A percentile compares a stretch with the other conserved stretches of the same genome.
phyloP scores from a whole-genome alignment of 2,329 filamentous ascomycete species.

The Sphaerostilbella broomeana region DNA sequence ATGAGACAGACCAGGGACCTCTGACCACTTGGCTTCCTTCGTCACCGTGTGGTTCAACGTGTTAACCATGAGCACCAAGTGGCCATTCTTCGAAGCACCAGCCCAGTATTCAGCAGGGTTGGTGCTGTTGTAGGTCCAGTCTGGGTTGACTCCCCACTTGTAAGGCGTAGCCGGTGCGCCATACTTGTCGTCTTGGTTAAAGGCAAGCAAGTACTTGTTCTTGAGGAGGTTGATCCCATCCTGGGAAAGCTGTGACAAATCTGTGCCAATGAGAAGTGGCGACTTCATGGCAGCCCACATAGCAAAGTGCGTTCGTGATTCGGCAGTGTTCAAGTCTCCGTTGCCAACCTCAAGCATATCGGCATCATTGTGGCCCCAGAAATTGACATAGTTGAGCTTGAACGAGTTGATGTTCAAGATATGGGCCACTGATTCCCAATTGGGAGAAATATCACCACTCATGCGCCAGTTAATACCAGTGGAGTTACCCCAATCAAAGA shows the following conservation, averaged over 20 bases:
- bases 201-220: constrained; percentile 33
- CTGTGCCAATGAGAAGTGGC: constrained; percentile 43
- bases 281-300: constrained; percentile 46
- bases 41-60: constrained; percentile 25
- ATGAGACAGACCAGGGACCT: constrained; percentile 35
- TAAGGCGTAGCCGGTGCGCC: constrained; percentile 39
- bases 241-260: constrained; percentile 30
- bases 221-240: constrained; percentile 34
- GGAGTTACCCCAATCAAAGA: constrained; percentile 42
- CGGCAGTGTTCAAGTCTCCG: constrained; percentile 36
- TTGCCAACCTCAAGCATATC: constrained; percentile 49
- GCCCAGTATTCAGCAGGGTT: constrained; percentile 45
- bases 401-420: constrained; percentile 47
- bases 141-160: constrained; percentile 42
- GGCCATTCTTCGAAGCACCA: constrained; percentile 35
- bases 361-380: constrained; percentile 44
- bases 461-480: constrained; percentile 43
- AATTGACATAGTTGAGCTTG: constrained; percentile 35
- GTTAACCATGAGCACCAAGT: constrained; percentile 44
- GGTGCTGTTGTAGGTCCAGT: constrained; percentile 42
- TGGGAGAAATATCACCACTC: constrained; percentile 35
- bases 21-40: constrained; percentile 34
- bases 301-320: constrained; percentile 44
- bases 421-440: constrained; percentile 28
- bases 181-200: constrained; percentile 40